A percentile compares a stretch with the other conserved stretches of the same genome.
These are phyloP conservation scores for Nannochloropsis granulata DNA, from an alignment of 108 stramenopile genomes.

Conservation along the genomic window DNA sequence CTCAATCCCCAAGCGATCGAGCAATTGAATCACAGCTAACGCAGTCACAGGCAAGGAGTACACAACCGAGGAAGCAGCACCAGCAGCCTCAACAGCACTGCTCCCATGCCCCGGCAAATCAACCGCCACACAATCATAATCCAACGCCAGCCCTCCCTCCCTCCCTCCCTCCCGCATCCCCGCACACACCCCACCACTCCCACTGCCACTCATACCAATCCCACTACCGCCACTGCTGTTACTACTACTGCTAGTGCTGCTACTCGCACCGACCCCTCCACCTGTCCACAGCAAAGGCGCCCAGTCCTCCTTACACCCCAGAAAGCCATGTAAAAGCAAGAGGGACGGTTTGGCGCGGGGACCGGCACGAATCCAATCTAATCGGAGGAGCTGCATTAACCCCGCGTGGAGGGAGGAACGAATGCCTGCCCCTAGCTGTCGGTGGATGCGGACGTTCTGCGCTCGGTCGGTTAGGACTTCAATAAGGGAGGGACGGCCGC, in stretches of 20 bases:
- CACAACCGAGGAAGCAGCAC: background rate
- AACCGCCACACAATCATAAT: background rate
- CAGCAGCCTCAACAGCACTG: background rate
- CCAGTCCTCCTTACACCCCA: slow-evolving; percentile 13
- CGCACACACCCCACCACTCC: background rate
- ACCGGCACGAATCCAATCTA: background rate
- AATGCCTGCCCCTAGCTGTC: background rate
- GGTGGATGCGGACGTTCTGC: background rate
- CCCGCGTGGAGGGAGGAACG: background rate
- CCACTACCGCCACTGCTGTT: background rate
- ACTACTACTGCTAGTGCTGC: background rate
- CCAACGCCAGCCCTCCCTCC: background rate
- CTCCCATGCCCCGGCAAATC: slow-evolving; percentile 21
- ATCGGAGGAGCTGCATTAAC: background rate
- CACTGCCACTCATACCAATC: background rate
- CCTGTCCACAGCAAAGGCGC: background rate
- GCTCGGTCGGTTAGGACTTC: background rate
- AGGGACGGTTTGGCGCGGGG: slow-evolving; percentile 6
- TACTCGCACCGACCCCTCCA: background rate
- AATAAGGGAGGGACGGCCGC: background rate
- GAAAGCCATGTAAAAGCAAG: slow-evolving; percentile 24
- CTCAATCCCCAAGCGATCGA: background rate
- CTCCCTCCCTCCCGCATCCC: too few species aligned
- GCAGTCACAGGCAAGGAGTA: background rate
- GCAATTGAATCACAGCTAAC: background rate